Base-by-base conservation (phyloP, 305 asterid genomes). In the Nicotiana rustica region DNA sequence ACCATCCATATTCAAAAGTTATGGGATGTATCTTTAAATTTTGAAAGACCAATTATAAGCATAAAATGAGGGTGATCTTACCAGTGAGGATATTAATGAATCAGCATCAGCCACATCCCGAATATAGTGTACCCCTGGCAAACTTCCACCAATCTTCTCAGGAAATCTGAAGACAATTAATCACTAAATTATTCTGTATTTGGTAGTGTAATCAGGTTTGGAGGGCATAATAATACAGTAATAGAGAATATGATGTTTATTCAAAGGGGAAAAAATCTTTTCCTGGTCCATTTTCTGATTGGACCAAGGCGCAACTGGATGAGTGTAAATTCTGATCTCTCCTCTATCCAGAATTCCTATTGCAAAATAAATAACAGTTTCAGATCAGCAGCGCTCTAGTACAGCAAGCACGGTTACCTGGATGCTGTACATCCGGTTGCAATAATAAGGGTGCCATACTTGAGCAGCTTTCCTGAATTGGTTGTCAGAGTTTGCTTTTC, bases 91-190 rank as follows among this genome's bases (percentile, higher is more conserved):
- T 88, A 95, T 88, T 81, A 95, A 88, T 49, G 97, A 91, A 90
- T 95, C 87, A 80, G 99, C 99, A 95, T 95, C 99, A 47, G 94
- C 95, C 84, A 95, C 94, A 84, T 93, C 97, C 71, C 98, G 95
- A 84, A 94, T 88, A 87, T 94, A 95, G 88, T 95, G 98, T 85
- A 94, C 97, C 80, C 98, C 97, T 6, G 91, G 85, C 81, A 94
- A 89, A 85, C 88, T 92, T 84, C 98, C 99, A 85, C 99, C 98
- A 84, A 95, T 92, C 62, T 90, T 92, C 84, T 95, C 98, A 56
- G 99, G 99, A 89, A 95, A 91, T 85, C 99, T 95, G 92, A 85
- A 84, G 36, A 67, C 83, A 82, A 82, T 15, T 75, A 15, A 29
- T 52, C 19, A 52, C 65, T 52, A 75, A 75, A 55, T 75, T 10